phyloP scores from a whole-genome alignment of 768 basidiomycete species.

The Galerina marginata region DNA sequence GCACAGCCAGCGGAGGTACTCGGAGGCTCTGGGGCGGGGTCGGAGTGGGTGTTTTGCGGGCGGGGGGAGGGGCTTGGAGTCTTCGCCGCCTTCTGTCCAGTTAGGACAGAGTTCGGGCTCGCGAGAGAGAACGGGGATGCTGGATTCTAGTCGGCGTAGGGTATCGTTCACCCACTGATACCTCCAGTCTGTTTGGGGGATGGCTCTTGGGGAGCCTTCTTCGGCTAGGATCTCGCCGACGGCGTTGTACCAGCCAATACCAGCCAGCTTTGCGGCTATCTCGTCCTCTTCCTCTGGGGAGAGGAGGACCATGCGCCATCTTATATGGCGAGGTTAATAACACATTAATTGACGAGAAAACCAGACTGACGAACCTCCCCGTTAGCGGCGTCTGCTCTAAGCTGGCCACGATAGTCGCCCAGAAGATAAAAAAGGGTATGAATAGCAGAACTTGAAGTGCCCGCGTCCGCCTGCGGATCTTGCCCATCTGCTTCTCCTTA shows the following conservation, averaged over 20 bases:
- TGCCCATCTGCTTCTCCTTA: slow-evolving; percentile 49
- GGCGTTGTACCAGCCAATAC: slow-evolving; percentile 85
- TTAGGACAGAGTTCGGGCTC: slow-evolving; percentile 59
- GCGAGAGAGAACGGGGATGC: slow-evolving; percentile 68
- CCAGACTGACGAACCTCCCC: slow-evolving; percentile 64
- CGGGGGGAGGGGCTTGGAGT: slow-evolving; percentile 72
- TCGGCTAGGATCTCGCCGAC: slow-evolving; percentile 78
- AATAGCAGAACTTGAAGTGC: slow-evolving; percentile 61
- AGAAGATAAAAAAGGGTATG: slow-evolving; percentile 66
- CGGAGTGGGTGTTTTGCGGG: slow-evolving; percentile 81
- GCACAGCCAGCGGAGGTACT: slow-evolving; percentile 65
- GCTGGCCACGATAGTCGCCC: slow-evolving; percentile 73
- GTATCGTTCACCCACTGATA: slow-evolving; percentile 86
- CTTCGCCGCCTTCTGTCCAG: slow-evolving; percentile 58
- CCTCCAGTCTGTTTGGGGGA: slow-evolving; percentile 87
- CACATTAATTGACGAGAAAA: neutral
- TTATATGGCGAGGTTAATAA: slow-evolving; percentile 32
- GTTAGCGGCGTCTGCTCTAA: slow-evolving; percentile 82
- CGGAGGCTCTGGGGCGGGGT: slow-evolving; percentile 82
- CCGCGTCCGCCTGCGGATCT: slow-evolving; percentile 53
- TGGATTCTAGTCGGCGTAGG: slow-evolving; percentile 75
- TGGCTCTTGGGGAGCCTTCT: slow-evolving; percentile 63
- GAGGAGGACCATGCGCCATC: slow-evolving; percentile 87
- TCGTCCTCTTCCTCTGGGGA: slow-evolving; percentile 94
- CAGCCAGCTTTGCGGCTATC: slow-evolving; percentile 82